Base-by-base conservation (phyloP, 140 eudicot species). In the Cichorium intybus region DNA sequence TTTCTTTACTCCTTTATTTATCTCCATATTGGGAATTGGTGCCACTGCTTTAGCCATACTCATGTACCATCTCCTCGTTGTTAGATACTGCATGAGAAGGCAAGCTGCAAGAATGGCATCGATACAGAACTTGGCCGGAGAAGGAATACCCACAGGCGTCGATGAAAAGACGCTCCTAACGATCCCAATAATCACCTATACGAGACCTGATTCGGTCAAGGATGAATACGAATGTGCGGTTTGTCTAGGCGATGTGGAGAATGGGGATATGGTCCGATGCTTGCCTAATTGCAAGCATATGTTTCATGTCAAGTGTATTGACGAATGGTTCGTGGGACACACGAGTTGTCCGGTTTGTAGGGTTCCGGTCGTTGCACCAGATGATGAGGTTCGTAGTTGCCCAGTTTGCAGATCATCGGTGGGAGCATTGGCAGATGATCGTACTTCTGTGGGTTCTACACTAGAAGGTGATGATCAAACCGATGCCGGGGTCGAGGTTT, bases 261-360 rank as follows among this genome's bases (percentile, higher is more conserved):
- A 71, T 26, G 74, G 73, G 1, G 82, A 77, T 35, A 24, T 1
- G 60, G 82, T 77, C 15, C 50, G 82, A 51, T 24, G 50, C 28
- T 43, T 77, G 12, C 82, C 82, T 0, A 77, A 50, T 28, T 77
- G 82, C 29, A 77, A 71, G 35, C 82, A 77, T 58, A 59, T 72
- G 27, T 77, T 77, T 64, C 82, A 77, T n/a, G 82, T 71, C 21
- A 45, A 39, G 43, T 77, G 82, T 41, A 71, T 71, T n/a, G 82
- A 71, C 16, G 70, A 58, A 39, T 77, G 82, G 82, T 71, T 77
- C 14, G 64, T 17, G 6, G 78, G 70, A 0, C 82, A 77, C 47
- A 46, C 74, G 6, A 77, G 74, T 58, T 77, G 82, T 28, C 82
- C 82, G 14, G 74, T 71, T 23, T 77, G 82, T 59, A 31, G 82